Evolutionary conservation across 345 rosid species (phyloP), one percentile per base, ranked within the genome.

Genomic region (Gossypium ekmanianum): DNA sequence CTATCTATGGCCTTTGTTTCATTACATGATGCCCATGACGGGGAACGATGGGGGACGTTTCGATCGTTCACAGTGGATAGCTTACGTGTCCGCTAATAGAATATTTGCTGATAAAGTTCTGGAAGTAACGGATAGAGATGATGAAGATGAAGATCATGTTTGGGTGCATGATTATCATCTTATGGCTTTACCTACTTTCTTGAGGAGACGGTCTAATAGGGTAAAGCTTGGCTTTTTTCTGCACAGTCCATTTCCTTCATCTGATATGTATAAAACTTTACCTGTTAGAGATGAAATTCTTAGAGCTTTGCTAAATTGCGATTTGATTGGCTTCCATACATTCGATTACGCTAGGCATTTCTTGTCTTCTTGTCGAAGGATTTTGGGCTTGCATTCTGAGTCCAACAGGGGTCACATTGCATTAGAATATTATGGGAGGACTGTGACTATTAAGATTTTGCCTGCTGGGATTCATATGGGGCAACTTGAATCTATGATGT

Each of bases 111-210:
- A 89, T n/a, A 89, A 85, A 81, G 86, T 93, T 72, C 45, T 70
- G 11, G 74, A 52, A 52, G 61, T 70, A 0, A 52, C 13, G 11
- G 41, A 72, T 78, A 22, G 90, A 88, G 76, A 88, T 85, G 68
- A 77, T 89, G 11, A 86, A 83, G 93, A 87, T 56, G 90, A 88
- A 68, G 96, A 90, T 79, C 87, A 77, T 18, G 96, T 92, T 2
- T 92, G 97, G 96, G 83, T 92, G 24, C 96, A 92, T 11, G 97
- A 93, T 74, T 93, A 93, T 55, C 97, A 93, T 71, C 92, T 93
- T 43, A 86, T 93, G 96, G 76, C 87, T 11, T 68, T 93, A n/a
- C 96, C 97, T 11, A 84, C 93, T 70, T 86, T 91, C 61, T 45
- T 93, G 70, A 87, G 97, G 68, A 93, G 79, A 26, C 77, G 80